phyloP scores from a whole-genome alignment of 2,329 filamentous ascomycete species.

The Cladobotryum protrusum region DNA sequence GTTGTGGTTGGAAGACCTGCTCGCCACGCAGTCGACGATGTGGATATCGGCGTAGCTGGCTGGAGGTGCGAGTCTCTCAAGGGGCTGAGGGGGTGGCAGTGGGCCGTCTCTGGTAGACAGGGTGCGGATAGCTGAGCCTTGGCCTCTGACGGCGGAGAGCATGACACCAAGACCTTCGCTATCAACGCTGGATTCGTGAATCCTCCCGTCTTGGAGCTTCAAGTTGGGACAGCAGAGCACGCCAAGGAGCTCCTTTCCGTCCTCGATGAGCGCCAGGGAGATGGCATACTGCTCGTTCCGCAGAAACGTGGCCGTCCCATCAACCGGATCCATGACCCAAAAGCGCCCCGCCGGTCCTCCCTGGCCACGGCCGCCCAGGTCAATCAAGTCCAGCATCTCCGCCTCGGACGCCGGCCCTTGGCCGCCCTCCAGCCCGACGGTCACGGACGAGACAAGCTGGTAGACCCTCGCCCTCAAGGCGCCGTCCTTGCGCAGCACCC shows the following conservation, averaged over 20 bases:
- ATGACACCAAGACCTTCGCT: slow-evolving; percentile 28
- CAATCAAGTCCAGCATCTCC: slow-evolving; percentile 57
- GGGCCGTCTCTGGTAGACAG: slow-evolving; percentile 18
- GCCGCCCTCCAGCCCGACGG: slow-evolving; percentile 12
- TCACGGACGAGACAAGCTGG: slow-evolving; percentile 39
- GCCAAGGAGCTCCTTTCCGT: slow-evolving; percentile 52
- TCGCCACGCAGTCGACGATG: slow-evolving; percentile 29
- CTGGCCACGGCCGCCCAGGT: slow-evolving; percentile 44
- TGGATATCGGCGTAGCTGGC: slow-evolving; percentile 19
- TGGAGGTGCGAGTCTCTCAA: slow-evolving; percentile 18
- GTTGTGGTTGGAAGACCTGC: slow-evolving; percentile 25
- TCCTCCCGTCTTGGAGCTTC: slow-evolving; percentile 28
- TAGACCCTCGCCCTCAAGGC: slow-evolving; percentile 48
- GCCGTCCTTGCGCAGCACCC: slow-evolving; percentile 42
- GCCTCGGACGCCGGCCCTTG: slow-evolving; percentile 38
- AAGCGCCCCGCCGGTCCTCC: slow-evolving; percentile 34
- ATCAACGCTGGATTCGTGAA: slow-evolving; percentile 29
- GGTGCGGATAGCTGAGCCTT: slow-evolving; percentile 23
- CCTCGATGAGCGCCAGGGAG: slow-evolving; percentile 50
- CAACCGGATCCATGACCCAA: slow-evolving; percentile 61
- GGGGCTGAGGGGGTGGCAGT: background rate
- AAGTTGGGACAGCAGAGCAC: slow-evolving; percentile 58
- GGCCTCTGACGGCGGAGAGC: slow-evolving; percentile 27
- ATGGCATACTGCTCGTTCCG: slow-evolving; percentile 57
- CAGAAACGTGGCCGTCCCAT: slow-evolving; percentile 58